phyloP scores from a whole-genome alignment of 177 flowering plant genomes.

The Telopea speciosissima region DNA sequence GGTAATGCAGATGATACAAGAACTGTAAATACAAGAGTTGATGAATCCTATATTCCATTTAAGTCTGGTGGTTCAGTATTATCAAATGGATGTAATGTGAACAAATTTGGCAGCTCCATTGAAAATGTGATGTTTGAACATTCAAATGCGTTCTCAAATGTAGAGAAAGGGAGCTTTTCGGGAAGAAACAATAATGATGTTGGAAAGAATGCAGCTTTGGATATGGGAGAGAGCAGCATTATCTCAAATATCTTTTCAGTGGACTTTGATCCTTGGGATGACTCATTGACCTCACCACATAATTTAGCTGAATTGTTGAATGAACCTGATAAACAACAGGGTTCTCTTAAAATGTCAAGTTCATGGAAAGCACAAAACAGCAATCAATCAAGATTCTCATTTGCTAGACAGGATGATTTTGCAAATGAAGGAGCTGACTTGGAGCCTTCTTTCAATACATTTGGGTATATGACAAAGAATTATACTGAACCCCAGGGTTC shows the following conservation, averaged over 20 bases:
- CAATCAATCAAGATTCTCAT: slow-evolving; percentile 47
- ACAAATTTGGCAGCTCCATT: slow-evolving; percentile 15
- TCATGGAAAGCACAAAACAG: slow-evolving; percentile 28
- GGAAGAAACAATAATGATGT: slow-evolving; percentile 17
- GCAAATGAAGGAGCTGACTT: slow-evolving; percentile 17
- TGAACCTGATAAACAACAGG: slow-evolving; percentile 24
- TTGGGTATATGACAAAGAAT: slow-evolving; percentile 1
- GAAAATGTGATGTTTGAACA: slow-evolving; percentile 18
- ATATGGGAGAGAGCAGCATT: slow-evolving; percentile 46
- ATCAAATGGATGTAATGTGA: slow-evolving; percentile 15
- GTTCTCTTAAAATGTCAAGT: slow-evolving; percentile 20
- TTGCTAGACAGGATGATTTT: slow-evolving; percentile 41
- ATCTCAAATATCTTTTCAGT: slow-evolving; percentile 52
- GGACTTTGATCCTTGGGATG: slow-evolving; percentile 45
- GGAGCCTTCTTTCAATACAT: slow-evolving; percentile 17
- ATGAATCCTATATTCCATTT: slow-evolving; percentile 18
- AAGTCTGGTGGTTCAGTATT: slow-evolving; percentile 16
- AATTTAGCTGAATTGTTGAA: slow-evolving; percentile 29
- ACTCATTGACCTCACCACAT: slow-evolving; percentile 30
- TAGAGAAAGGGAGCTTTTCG: slow-evolving; percentile 18
- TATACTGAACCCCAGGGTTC: slow-evolving; percentile 13
- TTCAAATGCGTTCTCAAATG: slow-evolving; percentile 20
- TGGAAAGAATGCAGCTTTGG: slow-evolving; percentile 17
- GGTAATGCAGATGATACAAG: slow-evolving; percentile 16
- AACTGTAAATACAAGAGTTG: slow-evolving; percentile 14